Evolutionary conservation across 2,329 filamentous ascomycete species (phyloP).

Genomic region (Chaetomium sp.): DNA sequence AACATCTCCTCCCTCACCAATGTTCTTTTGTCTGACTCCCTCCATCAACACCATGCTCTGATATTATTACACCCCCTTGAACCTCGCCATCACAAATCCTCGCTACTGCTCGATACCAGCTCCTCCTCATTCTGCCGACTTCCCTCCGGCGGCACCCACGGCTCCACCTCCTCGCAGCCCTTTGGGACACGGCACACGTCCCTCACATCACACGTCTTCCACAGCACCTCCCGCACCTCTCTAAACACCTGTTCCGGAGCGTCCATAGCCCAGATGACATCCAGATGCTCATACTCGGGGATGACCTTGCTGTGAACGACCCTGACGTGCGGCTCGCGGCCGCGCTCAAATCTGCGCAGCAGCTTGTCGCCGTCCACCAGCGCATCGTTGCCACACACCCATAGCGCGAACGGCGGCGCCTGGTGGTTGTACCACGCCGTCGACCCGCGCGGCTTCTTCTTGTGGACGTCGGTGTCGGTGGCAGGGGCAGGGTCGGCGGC

Average conservation of each 20-base stretch:
- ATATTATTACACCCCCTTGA: neutral
- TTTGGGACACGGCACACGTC: constrained; percentile 63
- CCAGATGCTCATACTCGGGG: constrained; percentile 87
- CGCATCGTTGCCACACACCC: constrained; percentile 81
- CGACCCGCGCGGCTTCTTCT: constrained; percentile 49
- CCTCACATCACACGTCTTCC: constrained; percentile 68
- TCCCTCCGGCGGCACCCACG: constrained; percentile 42
- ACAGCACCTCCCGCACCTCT: constrained; percentile 79
- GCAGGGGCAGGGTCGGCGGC: neutral
- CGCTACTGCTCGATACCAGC: constrained; percentile 38
- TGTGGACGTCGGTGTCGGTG: constrained; percentile 39
- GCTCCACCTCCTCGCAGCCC: constrained; percentile 58
- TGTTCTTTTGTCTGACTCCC: neutral
- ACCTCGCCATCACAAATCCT: constrained; percentile 28
- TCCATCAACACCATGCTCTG: neutral
- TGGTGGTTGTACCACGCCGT: constrained; percentile 81
- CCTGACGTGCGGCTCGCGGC: constrained; percentile 77
- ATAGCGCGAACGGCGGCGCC: constrained; percentile 82
- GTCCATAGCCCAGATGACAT: constrained; percentile 95
- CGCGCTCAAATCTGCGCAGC: constrained; percentile 71
- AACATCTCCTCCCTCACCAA: neutral
- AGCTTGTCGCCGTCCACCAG: constrained; percentile 81
- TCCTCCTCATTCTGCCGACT: constrained; percentile 27
- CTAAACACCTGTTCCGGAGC: constrained; percentile 77
- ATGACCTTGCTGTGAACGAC: constrained; percentile 83